These are phyloP conservation scores for Trypanosoma boissoni DNA, from an alignment of 208 protist species.

Conservation along the genomic window DNA sequence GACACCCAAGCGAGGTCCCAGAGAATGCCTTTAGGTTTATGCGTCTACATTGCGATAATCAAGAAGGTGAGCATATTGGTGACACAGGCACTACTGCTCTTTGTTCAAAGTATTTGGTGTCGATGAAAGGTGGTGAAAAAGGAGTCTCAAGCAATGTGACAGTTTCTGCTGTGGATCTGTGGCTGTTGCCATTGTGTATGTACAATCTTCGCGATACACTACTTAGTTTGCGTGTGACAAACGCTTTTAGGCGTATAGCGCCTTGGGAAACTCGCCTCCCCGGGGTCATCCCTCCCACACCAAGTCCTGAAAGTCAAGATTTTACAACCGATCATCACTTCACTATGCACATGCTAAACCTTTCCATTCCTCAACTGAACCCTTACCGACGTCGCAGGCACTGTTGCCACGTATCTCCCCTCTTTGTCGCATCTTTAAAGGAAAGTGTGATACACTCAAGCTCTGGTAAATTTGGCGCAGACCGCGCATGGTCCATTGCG, in stretches of 20 bases:
- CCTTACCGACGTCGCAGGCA: not conserved
- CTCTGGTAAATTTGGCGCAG: not conserved
- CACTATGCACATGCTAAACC: slow-evolving; percentile 8
- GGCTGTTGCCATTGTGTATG: slow-evolving; percentile 36
- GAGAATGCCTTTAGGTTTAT: slow-evolving; percentile 20
- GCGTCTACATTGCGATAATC: slow-evolving; percentile 9
- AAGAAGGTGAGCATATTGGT: too few species aligned
- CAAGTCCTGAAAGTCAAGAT: slow-evolving; percentile 6
- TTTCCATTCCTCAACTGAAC: slow-evolving; percentile 5
- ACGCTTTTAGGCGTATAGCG: slow-evolving; percentile 27
- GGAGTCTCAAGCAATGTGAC: not conserved
- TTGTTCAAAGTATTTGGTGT: not conserved
- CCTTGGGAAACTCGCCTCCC: slow-evolving; percentile 20
- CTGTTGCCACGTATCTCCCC: not conserved
- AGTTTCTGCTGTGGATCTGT: slow-evolving; percentile 23
- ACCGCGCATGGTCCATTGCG: slow-evolving; percentile 12
- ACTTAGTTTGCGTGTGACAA: slow-evolving; percentile 27
- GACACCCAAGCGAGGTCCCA: slow-evolving; percentile 8
- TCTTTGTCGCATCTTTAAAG: slow-evolving; percentile 21
- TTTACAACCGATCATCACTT: slow-evolving; percentile 7
- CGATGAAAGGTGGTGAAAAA: not conserved
- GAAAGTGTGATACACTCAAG: slow-evolving; percentile 2
- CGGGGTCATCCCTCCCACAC: not conserved
- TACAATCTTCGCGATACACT: slow-evolving; percentile 36
- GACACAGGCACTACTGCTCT: not conserved